Base-by-base conservation (phyloP, 371 early-diverging fungal species). In the Rhizopus microsporus region DNA sequence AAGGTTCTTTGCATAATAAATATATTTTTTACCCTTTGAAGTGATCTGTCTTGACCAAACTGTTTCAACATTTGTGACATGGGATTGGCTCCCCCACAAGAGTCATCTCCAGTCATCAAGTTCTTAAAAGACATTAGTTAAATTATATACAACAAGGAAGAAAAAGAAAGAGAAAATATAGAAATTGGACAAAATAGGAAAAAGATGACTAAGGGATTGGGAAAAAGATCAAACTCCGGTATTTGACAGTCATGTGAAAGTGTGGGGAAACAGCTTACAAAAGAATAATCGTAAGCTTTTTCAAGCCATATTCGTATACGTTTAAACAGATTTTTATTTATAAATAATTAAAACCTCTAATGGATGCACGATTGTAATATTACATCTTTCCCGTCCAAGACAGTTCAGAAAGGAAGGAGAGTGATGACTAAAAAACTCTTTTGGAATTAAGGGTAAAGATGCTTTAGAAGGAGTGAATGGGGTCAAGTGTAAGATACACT, bases 1-100 rank as follows among this genome's bases (percentile, higher is more conserved):
- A 15, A 9, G 9, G 6, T 7, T 34, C 29, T 43, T 7, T 54
- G 23, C 33, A 46, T 7, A 32, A 16, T 12, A 1, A 4, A 37
- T 4, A n/a, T 9, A 15, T 5, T 17, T 30, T 15, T 67, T 78
- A 82, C 86, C 56, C 74, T 63, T 56, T 82, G 79, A 51, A 80
- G 55, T 5, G 81, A 77, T 31, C 74, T 69, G 61, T 85, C 78
- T 46, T 81, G 71, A 51, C 67, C 63, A 49, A 82, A 82, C 60
- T 79, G 80, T 59, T 85, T 85, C 52, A 79, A 64, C 65, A 85
- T 75, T 68, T 85, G 85, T 3, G 70, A 61, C 78, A 83, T 73
- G 9, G 85, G 78, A 53, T 83, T 85, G 40, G 79, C 68, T 30
- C 78, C 77, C n/a, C 80, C 59, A 42, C 81, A 78, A 62, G 84